These are phyloP conservation scores for Volvox reticuliferus DNA, from an alignment of 139 green algal genomes.

Conservation along the genomic window DNA sequence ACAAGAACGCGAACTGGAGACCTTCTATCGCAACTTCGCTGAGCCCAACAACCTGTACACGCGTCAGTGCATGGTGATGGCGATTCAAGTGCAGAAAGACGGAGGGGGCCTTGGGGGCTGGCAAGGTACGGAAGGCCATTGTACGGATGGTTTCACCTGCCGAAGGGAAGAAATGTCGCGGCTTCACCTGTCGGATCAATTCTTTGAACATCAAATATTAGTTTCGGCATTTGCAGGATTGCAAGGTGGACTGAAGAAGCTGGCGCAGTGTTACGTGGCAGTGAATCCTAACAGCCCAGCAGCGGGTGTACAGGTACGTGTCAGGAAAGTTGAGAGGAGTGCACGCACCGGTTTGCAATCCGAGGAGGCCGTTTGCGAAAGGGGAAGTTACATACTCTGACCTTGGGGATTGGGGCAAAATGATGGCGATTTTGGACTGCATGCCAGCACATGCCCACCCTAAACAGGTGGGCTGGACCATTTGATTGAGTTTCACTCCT, in stretches of 20 bases:
- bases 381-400: no score
- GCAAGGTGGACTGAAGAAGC: slow-evolving; percentile 67
- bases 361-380: no score
- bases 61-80: slow-evolving; percentile 73
- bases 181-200: no score
- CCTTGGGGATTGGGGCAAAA: no score
- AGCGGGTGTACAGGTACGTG: slow-evolving; percentile 53
- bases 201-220: no score
- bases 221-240: slow-evolving; percentile 55
- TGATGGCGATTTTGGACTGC: no score
- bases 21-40: slow-evolving; percentile 70
- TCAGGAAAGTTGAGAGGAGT: background rate
- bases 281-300: slow-evolving; percentile 55
- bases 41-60: slow-evolving; percentile 71
- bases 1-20: slow-evolving; percentile 69
- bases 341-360: background rate
- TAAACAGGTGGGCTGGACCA: no score
- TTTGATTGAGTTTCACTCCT: no score
- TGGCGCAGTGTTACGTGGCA: slow-evolving; percentile 52
- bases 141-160: no score
- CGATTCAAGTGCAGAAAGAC: slow-evolving; percentile 61
- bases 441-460: no score
- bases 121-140: slow-evolving; percentile 27
- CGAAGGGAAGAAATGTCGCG: no score
- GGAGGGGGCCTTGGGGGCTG: slow-evolving; percentile 53